Percentiles rank a stretch among this genome's conserved stretches.
These are phyloP conservation scores for Sambucus nigra DNA, from an alignment of 129 eudicot genomes.

Conservation along the genomic window DNA sequence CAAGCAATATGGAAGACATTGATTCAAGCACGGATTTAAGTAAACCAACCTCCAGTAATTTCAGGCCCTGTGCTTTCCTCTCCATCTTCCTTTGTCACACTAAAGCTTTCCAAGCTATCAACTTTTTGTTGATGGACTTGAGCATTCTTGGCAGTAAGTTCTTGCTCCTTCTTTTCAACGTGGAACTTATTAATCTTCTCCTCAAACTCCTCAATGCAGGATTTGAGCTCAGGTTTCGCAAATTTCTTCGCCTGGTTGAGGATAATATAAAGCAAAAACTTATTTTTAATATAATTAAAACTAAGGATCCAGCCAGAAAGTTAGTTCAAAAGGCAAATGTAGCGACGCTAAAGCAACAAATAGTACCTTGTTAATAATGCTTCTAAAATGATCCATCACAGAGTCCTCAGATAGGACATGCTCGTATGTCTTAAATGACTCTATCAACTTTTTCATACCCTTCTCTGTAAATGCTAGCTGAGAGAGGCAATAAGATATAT, in stretches of 20 bases:
- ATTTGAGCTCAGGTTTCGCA: constrained; percentile 84
- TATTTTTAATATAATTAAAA: background rate
- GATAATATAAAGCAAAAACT: background rate
- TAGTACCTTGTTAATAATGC: constrained; percentile 76
- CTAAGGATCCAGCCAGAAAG: background rate
- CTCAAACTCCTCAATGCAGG: constrained; percentile 82
- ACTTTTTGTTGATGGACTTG: constrained; percentile 66
- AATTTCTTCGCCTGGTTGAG: constrained; percentile 69
- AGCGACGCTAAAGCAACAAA: background rate
- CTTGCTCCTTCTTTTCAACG: constrained; percentile 82
- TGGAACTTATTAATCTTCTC: constrained; percentile 67
- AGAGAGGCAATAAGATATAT: constrained; percentile 85
- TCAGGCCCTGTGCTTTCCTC: constrained; percentile 46
- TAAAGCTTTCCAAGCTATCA: constrained; percentile 40
- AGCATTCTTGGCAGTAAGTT: constrained; percentile 76
- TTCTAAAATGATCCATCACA: constrained; percentile 83
- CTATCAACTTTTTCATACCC: constrained; percentile 81
- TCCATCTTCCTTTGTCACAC: constrained; percentile 17
- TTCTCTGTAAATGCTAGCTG: constrained; percentile 90
- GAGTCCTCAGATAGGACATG: constrained; percentile 74
- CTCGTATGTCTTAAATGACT: constrained; percentile 75
- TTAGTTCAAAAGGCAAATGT: background rate
- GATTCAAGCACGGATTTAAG: background rate
- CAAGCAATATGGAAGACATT: background rate
- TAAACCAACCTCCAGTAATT: constrained; percentile 45